Percentiles rank a stretch among this genome's conserved stretches.
Evolutionary conservation across 345 rosid genomes (phyloP).

Genomic region (Bruguiera sexangula): DNA sequence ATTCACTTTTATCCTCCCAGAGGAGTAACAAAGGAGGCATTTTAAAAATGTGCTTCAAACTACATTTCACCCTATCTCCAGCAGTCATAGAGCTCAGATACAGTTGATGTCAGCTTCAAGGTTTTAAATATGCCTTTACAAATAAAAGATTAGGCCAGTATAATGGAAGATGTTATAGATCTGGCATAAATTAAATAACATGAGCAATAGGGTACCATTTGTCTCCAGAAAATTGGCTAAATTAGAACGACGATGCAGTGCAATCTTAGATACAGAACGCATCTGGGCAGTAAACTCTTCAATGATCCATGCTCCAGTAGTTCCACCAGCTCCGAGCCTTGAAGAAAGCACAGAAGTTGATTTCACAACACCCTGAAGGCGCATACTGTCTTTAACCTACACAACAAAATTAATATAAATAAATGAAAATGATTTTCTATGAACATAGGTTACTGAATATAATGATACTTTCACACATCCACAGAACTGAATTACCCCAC

Average conservation of each 20-base stretch:
- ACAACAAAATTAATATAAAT: not conserved
- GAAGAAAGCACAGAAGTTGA: conserved; percentile 67
- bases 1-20: too few species aligned
- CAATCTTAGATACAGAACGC: conserved; percentile 94
- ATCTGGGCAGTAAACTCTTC: conserved; percentile 95
- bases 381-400: conserved; percentile 88
- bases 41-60: too few species aligned
- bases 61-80: too few species aligned
- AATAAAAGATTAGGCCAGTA: too few species aligned
- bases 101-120: too few species aligned
- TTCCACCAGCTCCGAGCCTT: conserved; percentile 71
- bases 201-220: conserved; percentile 48
- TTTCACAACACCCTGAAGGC: conserved; percentile 93
- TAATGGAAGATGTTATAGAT: too few species aligned
- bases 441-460: not conserved
- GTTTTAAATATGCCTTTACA: too few species aligned
- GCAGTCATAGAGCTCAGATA: too few species aligned
- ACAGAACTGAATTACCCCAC: not conserved
- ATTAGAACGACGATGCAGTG: conserved; percentile 85
- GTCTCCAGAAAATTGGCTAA: conserved; percentile 69
- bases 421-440: not conserved
- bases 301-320: conserved; percentile 70
- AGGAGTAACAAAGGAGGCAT: too few species aligned
- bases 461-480: not conserved
- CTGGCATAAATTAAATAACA: not conserved